Conservation (phyloP, 192 early-diverging fungal genomes). For the Diversispora eburnea region DNA sequence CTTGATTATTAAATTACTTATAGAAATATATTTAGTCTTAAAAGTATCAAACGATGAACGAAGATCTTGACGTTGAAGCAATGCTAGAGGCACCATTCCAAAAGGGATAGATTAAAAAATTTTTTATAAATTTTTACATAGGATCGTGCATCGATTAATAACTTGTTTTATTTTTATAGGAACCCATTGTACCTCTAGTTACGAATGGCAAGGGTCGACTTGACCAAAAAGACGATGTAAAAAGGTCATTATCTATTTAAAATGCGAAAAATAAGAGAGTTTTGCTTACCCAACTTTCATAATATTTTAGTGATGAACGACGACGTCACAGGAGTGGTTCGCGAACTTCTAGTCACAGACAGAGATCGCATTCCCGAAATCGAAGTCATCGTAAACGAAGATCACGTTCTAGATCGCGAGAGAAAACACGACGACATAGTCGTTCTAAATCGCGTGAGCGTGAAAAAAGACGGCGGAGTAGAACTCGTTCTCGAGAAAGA, state of each 20-base stretch:
- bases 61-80: slow-evolving; percentile 54
- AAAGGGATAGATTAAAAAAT: slow-evolving; percentile 36
- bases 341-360: slow-evolving; percentile 40
- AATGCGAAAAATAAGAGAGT: not conserved
- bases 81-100: slow-evolving; percentile 62
- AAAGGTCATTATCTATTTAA: not conserved
- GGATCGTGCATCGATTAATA: not conserved
- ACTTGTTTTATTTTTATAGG: slow-evolving; percentile 1
- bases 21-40: too few relatives aligned
- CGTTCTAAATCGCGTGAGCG: slow-evolving; percentile 43
- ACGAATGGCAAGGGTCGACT: slow-evolving; percentile 9
- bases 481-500: slow-evolving; percentile 30
- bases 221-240: slow-evolving; percentile 3
- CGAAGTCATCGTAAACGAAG: slow-evolving; percentile 40
- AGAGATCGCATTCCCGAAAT: slow-evolving; percentile 38
- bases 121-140: not conserved
- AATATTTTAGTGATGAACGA: slow-evolving; percentile 15
- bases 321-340: slow-evolving; percentile 31
- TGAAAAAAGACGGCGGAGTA: slow-evolving; percentile 25
- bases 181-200: not conserved
- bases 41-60: not conserved
- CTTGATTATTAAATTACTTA: too few relatives aligned
- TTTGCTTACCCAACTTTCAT: slow-evolving; percentile 9
- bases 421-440: slow-evolving; percentile 41
- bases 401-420: slow-evolving; percentile 38